Base-by-base conservation (phyloP, 2,329 filamentous ascomycete species). In the Aspergillus puulaauensis region DNA sequence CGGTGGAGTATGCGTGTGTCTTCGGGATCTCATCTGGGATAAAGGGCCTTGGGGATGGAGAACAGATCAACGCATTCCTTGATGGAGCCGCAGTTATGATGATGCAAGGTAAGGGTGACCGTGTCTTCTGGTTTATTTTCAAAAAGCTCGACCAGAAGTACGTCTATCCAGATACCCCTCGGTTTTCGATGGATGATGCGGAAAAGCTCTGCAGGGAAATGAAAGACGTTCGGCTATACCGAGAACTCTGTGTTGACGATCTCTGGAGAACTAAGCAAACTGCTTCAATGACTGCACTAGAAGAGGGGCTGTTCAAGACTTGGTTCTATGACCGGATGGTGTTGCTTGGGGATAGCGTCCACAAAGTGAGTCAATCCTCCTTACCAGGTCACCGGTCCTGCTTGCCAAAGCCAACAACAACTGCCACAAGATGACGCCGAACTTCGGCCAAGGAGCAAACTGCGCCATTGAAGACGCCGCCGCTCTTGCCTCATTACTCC, bases 391-490 rank as follows among this genome's bases (percentile, higher is more conserved):
- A 21, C 17, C 14, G 35, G 5, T 4, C 4, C 14, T 45, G 21
- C 14, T n/a, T 9, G 21, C 11, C 31, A 14, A 21, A 24, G 31
- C n/a, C 19, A 14, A 14, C 49, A 8, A 41, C 37, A 3, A 33
- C 24, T 3, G 4, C 15, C 12, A 49, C 4, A 23, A 71, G 69
- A 68, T 76, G 70, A 72, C 71, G 7, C 67, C 69, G 1, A 75
- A 73, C 39, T 52, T 66, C 15, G 76, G 75, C 8, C 75, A 77
- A 64, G 76, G 76, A 0, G 76, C 72, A 15, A 79, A 78, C 59
- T 68, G 64, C n/a, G 74, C 75, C 1, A 75, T 78, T 15, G 76
- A 79, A 60, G 70, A 69, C 52, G 74, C 70, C 3, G 75, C 75
- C 5, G 64, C 65, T 9, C 61, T 77, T 4, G 67, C 72, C 15